Base-by-base conservation (phyloP, 371 early-diverging fungal species). In the Apophysomyces sp. region DNA sequence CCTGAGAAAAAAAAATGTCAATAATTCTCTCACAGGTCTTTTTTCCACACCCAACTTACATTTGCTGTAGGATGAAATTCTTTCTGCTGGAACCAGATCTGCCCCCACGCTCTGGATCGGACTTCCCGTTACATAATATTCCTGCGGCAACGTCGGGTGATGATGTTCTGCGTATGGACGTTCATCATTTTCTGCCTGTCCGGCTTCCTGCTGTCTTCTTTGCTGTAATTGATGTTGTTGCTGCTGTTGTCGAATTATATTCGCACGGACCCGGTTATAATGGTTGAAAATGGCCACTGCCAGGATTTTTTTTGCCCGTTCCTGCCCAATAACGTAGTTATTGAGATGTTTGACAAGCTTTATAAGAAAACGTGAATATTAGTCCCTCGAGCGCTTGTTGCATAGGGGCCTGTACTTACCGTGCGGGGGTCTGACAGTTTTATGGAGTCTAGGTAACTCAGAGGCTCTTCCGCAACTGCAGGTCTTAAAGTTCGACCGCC, bases 281-380 rank as follows among this genome's bases (percentile, higher is more conserved):
- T 95, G 96, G 65, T 94, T 94, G 73, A 86, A 92, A 12, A 95
- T 87, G 4, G 96, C 94, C 3, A 93, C 93, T 0, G 95, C 82
- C 32, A 95, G 75, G 8, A 86, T 86, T 72, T 88, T 86, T 67
- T 95, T 95, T 12, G 94, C 91, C 30, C 87, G 69, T 24, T 92
- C 90, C 73, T 95, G 95, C 4, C 95, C 95, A 64, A 95, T 91
- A 26, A 95, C 90, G 71, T 92, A 90, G 56, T 92, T 89, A 73
- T 95, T 88, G 67, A 95, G 66, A 62, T 91, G 86, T 57, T 88
- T 83, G 52, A 89, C 86, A 70, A 94, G 93, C 94, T 94, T 4
- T 44, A 21, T 9, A 44, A 21, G 21, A 44, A 21, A 21, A 44
- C 9, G 0, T 21, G 26, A 24, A 21, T 18, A 44, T 44, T 21